Percentiles rank a stretch among this genome's conserved stretches.
phyloP scores from a whole-genome alignment of 179 eudicot species.

The Silene coronaria region DNA sequence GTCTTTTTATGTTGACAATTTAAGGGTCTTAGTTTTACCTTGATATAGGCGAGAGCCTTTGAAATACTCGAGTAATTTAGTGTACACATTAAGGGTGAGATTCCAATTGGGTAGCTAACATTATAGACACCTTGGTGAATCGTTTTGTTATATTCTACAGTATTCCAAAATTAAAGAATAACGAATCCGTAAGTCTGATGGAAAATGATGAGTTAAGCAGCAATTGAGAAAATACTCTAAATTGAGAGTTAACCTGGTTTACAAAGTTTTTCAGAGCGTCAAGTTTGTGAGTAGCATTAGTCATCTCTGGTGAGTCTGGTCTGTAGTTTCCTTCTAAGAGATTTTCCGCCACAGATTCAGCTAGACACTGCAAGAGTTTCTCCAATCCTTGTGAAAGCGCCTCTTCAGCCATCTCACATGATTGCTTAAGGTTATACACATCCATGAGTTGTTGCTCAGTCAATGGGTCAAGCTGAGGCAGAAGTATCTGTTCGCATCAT shows the following conservation, averaged over 20 bases:
- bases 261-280: conserved; percentile 66
- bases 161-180: not conserved
- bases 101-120: no score
- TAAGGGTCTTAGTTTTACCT: no score
- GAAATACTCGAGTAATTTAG: no score
- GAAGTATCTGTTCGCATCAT: conserved; percentile 47
- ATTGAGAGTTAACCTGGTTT: conserved; percentile 54
- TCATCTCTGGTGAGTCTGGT: conserved; percentile 37
- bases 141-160: no score
- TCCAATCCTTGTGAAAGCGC: conserved; percentile 97
- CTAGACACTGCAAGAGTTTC: conserved; percentile 60
- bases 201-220: no score
- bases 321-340: conserved; percentile 50
- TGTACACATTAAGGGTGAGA: no score
- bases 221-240: not conserved
- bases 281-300: conserved; percentile 61
- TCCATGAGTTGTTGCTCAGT: conserved; percentile 55
- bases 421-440: conserved; percentile 55
- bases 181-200: not conserved
- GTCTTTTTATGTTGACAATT: no score
- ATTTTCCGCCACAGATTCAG: conserved; percentile 56
- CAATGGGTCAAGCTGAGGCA: conserved; percentile 65
- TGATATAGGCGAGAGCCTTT: no score
- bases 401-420: conserved; percentile 93
- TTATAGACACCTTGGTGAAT: no score